A percentile compares a stretch with the other conserved stretches of the same genome.
phyloP scores from a whole-genome alignment of 768 basidiomycete species.

The Tulasnella sp. region DNA sequence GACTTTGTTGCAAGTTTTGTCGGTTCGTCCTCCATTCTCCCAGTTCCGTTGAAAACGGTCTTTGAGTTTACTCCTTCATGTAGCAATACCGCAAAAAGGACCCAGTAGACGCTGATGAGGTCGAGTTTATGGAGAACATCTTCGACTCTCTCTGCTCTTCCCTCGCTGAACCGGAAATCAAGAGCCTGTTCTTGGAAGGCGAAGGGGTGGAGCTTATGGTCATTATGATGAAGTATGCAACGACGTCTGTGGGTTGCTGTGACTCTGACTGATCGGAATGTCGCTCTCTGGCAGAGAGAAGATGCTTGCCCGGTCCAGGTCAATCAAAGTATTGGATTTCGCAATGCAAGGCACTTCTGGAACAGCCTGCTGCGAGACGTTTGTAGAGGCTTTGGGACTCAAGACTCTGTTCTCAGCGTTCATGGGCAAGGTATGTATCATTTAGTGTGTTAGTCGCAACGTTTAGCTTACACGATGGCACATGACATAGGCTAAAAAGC shows the following conservation, averaged over 20 bases:
- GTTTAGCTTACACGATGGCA: not conserved
- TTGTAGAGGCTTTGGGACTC: conserved; percentile 79
- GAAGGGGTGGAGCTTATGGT: conserved; percentile 97
- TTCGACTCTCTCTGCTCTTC: conserved; percentile 87
- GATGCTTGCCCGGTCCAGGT: conserved; percentile 64
- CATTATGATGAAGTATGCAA: conserved; percentile 82
- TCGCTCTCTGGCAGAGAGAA: conserved; percentile 54
- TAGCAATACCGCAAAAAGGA: conserved; percentile 85
- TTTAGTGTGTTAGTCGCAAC: conserved; percentile 22
- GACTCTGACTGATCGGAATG: not conserved
- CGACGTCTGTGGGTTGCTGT: not conserved
- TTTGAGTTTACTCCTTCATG: not conserved
- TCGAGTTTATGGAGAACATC: conserved; percentile 96
- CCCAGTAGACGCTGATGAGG: conserved; percentile 79
- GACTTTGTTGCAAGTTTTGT: conserved; percentile 59
- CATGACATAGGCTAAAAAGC: conserved; percentile 50
- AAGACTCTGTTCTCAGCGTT: conserved; percentile 86
- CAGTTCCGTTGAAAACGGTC: conserved; percentile 21
- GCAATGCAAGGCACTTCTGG: conserved; percentile 76
- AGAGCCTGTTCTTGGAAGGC: conserved; percentile 71
- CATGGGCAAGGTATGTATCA: conserved; percentile 73
- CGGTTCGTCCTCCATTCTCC: conserved; percentile 47
- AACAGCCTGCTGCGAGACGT: conserved; percentile 63
- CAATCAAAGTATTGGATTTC: conserved; percentile 87
- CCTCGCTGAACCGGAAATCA: conserved; percentile 68